These are phyloP conservation scores for Phragmites australis DNA, from an alignment of 176 grass and related monocot genomes.

Conservation along the genomic window DNA sequence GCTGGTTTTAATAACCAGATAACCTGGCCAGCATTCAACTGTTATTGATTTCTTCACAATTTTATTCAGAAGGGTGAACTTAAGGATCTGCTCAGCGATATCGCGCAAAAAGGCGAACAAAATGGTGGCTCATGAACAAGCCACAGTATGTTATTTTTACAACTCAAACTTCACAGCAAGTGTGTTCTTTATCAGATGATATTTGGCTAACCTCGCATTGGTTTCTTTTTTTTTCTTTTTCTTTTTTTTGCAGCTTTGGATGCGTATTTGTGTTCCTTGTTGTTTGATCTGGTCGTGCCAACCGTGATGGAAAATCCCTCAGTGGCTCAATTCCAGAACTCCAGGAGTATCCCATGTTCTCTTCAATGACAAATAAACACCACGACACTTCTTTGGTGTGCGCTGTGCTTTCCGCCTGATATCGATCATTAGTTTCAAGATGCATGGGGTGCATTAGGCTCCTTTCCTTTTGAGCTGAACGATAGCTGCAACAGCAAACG, in stretches of 20 bases:
- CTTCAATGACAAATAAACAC: conserved; percentile 29
- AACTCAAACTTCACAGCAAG: not conserved
- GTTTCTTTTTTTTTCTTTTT: no score
- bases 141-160: conserved; percentile 1
- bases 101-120: conserved; percentile 40
- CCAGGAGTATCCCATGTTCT: conserved; percentile 1
- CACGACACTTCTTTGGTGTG: not conserved
- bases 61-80: conserved; percentile 87
- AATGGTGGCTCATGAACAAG: conserved; percentile 33
- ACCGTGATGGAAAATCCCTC: not conserved
- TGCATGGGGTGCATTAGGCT: not conserved
- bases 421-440: not conserved
- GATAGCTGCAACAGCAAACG: not conserved
- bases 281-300: not conserved
- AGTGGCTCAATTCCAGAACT: not conserved
- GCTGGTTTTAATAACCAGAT: conserved; percentile 8
- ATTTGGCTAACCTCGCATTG: not conserved
- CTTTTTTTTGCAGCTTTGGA: not conserved
- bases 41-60: conserved; percentile 3
- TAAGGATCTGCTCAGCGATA: conserved; percentile 60
- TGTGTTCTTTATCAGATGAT: not conserved
- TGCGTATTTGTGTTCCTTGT: not conserved
- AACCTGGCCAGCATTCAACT: not conserved
- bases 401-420: not conserved
- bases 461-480: not conserved